phyloP scores from a whole-genome alignment of 306 rosid genomes.

The Cucumis cinereus region DNA sequence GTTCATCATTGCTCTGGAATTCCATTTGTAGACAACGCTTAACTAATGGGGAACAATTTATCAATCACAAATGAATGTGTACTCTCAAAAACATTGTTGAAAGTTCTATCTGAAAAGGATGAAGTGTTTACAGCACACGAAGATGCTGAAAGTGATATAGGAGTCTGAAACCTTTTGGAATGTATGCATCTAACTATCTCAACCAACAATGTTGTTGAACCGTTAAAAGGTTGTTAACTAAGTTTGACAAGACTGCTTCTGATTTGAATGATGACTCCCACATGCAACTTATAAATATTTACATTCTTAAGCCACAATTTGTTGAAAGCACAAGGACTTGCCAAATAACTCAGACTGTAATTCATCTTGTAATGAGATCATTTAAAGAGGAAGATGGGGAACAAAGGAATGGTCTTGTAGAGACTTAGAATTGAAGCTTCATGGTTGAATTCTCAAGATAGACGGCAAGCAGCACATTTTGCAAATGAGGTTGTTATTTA shows the following conservation, averaged over 20 bases:
- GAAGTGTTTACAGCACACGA: conserved; percentile 15
- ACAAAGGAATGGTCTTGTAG: conserved; percentile 25
- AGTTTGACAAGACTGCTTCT: conserved; percentile 11
- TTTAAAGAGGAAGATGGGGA: conserved; percentile 21
- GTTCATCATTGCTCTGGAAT: conserved; percentile 13
- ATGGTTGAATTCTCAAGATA: conserved; percentile 37
- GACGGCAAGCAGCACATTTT: conserved; percentile 40
- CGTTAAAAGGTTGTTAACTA: conserved; percentile 8
- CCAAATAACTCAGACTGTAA: conserved; percentile 20
- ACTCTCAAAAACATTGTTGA: conserved; percentile 18
- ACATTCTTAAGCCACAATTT: conserved; percentile 51
- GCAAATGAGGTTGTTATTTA: conserved; percentile 53
- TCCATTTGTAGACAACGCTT: conserved; percentile 10
- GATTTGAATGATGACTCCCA: conserved; percentile 25
- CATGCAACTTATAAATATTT: conserved; percentile 26
- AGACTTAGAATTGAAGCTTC: conserved; percentile 27
- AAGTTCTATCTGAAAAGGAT: conserved; percentile 11
- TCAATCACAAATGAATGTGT: conserved; percentile 19
- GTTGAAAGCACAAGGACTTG: conserved; percentile 53
- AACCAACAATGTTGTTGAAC: conserved; percentile 13
- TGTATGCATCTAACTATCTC: neutral
- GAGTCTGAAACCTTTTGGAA: conserved; percentile 21
- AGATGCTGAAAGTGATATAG: conserved; percentile 21
- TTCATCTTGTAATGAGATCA: conserved; percentile 20
- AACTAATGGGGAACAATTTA: conserved; percentile 14